phyloP scores from a whole-genome alignment of 2,329 filamentous ascomycete genomes.

The Epichloe scottii region DNA sequence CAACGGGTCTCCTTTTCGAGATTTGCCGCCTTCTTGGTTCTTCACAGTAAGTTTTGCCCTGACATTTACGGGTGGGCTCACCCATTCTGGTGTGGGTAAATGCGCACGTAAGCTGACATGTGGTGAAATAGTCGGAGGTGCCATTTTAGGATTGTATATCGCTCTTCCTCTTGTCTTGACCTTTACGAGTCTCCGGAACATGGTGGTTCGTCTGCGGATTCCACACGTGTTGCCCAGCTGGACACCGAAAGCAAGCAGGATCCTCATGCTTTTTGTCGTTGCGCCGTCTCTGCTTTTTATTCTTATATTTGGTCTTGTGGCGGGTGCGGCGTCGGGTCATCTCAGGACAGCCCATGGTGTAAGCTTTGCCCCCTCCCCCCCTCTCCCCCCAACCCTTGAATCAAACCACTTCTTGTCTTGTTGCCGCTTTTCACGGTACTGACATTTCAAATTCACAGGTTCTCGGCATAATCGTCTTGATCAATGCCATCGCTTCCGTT shows the following conservation, averaged over 20 bases:
- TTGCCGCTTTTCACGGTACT: background rate
- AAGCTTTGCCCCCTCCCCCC: slow-evolving; percentile 8
- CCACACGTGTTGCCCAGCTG: slow-evolving; percentile 12
- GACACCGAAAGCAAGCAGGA: slow-evolving; percentile 12
- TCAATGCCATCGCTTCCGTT: slow-evolving; percentile 14
- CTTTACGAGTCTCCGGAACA: slow-evolving; percentile 14
- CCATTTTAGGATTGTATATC: slow-evolving; percentile 13
- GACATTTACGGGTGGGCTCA: no score
- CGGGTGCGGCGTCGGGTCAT: slow-evolving; percentile 12
- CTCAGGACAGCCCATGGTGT: slow-evolving; percentile 19
- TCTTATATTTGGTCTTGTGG: slow-evolving; percentile 16
- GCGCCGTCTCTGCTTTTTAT: slow-evolving; percentile 14
- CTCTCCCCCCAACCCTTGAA: background rate
- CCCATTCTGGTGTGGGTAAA: no score
- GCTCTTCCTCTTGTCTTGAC: slow-evolving; percentile 17
- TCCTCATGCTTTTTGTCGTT: slow-evolving; percentile 16
- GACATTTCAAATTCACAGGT: slow-evolving; percentile 10
- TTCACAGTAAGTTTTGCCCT: slow-evolving; percentile 3
- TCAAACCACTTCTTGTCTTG: no score
- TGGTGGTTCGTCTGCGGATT: slow-evolving; percentile 13
- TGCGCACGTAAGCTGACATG: background rate
- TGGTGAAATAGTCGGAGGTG: slow-evolving; percentile 4
- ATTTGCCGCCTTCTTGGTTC: slow-evolving; percentile 1
- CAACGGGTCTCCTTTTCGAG: slow-evolving; percentile 3
- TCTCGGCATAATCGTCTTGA: slow-evolving; percentile 15